Percentiles rank a stretch among this genome's conserved stretches.
These are phyloP conservation scores for Penicillium daleae DNA, from an alignment of 495 filamentous ascomycete species.

Conservation along the genomic window DNA sequence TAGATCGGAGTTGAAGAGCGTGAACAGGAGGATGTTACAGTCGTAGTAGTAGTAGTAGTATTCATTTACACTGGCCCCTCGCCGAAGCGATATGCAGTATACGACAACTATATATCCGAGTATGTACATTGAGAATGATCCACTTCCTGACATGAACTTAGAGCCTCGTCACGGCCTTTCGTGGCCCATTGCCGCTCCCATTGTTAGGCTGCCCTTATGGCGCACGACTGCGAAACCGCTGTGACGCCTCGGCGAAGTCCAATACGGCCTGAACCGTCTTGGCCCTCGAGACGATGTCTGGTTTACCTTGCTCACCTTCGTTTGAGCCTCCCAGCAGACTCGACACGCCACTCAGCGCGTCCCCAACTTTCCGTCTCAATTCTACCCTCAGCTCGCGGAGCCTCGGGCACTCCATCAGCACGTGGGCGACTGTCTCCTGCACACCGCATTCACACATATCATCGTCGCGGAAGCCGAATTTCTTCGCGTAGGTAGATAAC, in stretches of 20 bases:
- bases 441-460: slow-evolving; percentile 22
- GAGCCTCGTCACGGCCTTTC: slow-evolving; percentile 36
- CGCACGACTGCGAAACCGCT: slow-evolving; percentile 37
- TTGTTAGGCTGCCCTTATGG: slow-evolving; percentile 34
- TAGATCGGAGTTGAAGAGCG: slow-evolving; percentile 30
- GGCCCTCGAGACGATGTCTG: slow-evolving; percentile 25
- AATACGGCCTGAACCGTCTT: slow-evolving; percentile 33
- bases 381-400: slow-evolving; percentile 14
- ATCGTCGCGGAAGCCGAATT: slow-evolving; percentile 19
- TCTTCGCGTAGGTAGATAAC: slow-evolving; percentile 21
- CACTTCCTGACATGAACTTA: slow-evolving; percentile 23
- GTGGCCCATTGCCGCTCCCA: slow-evolving; percentile 29
- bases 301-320: slow-evolving; percentile 34
- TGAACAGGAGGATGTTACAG: too few relatives aligned
- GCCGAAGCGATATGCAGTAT: slow-evolving; percentile 4
- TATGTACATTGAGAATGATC: slow-evolving; percentile 1
- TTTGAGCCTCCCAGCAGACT: slow-evolving; percentile 32
- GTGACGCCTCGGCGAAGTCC: slow-evolving; percentile 38
- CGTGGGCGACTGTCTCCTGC: slow-evolving; percentile 25
- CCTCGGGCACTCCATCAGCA: slow-evolving; percentile 26
- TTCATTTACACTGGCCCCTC: slow-evolving; percentile 5
- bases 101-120: not conserved
- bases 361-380: slow-evolving; percentile 22
- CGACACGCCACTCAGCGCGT: slow-evolving; percentile 31
- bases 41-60: too few relatives aligned